phyloP scores from a whole-genome alignment of 208 protist species.

The Trypanosoma theileri region DNA sequence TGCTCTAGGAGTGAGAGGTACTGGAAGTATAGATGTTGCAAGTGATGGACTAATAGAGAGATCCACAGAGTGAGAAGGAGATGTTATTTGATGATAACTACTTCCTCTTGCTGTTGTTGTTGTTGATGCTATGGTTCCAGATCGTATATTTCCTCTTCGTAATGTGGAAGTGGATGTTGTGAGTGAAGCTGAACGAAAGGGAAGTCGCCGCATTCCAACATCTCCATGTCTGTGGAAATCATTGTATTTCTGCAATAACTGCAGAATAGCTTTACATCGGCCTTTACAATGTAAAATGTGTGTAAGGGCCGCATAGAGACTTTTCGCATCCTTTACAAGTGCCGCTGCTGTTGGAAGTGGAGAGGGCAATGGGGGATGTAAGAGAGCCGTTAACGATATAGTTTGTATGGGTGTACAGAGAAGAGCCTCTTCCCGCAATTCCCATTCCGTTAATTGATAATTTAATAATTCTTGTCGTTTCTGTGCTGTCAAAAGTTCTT shows the following conservation, averaged over 20 bases:
- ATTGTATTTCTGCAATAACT: not conserved
- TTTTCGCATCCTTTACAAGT: not conserved
- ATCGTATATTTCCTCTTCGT: too few relatives aligned
- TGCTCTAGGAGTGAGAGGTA: not conserved
- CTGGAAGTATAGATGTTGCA: not conserved
- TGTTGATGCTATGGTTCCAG: too few relatives aligned
- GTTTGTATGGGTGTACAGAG: not conserved
- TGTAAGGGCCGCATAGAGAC: slow-evolving; percentile 3
- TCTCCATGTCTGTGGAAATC: not conserved
- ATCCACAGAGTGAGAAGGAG: not conserved
- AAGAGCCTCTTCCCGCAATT: slow-evolving; percentile 13
- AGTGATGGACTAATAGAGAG: not conserved
- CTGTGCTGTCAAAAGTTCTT: not conserved
- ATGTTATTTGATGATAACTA: not conserved
- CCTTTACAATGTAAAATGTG: slow-evolving; percentile 11
- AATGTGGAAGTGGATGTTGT: too few relatives aligned
- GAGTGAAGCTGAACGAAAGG: not conserved
- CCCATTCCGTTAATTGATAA: slow-evolving; percentile 1
- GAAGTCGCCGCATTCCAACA: not conserved
- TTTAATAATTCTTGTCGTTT: not conserved
- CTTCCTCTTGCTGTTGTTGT: not conserved
- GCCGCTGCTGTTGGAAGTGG: not conserved
- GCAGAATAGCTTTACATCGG: slow-evolving; percentile 4
- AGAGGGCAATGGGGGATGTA: not conserved
- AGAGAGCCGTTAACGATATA: too few relatives aligned